Evolutionary conservation across 2,329 filamentous ascomycete genomes (phyloP), one percentile per base, ranked within the genome.

Genomic region (Fusarium luffae): DNA sequence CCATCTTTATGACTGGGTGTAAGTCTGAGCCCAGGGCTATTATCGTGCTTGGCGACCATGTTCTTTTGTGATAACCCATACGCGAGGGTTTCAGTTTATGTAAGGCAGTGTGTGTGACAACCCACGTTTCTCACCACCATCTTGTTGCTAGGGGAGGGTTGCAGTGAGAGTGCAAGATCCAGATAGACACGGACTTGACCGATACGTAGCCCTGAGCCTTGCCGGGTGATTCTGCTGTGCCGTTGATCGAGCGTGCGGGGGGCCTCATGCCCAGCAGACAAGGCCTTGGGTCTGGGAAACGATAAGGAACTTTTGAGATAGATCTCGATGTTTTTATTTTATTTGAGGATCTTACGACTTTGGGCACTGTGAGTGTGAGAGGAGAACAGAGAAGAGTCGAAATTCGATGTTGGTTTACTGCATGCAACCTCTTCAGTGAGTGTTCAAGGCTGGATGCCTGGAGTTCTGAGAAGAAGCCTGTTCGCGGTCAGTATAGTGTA

Each of bases 271-370:
- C 40, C 42, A 49, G 34, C 41, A 61, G 30, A n/a, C 18, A 41
- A 41, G 30, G 13, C 18, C 18, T 51, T 41, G 16, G 30, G 28
- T 23, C 41, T 23, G 41, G 43, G 44, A 41, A 34, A 30, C 25
- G 54, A 44, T 52, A 44, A 52, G 61, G 54, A 54, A 61, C 63
- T 66, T 66, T 66, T 66, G 63, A 11, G 47, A 66, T 46, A 49
- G 46, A 61, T 66, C 63, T 66, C 44, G 55, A 66, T 66, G 54
- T 44, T 48, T 41, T 51, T 23, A 14, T 43, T 43, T 25, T 41
- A n/a, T 10, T 18, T 51, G 16, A n/a, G 13, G 13, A 13, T 41
- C 27, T 28, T 21, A 23, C 25, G 59, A 37, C 28, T 19, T 21
- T 63, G 16, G 27, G 18, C 19, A 23, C 32, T 19, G 16, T 41